A percentile compares a stretch with the other conserved stretches of the same genome.
phyloP scores from a whole-genome alignment of 257 asterid species.

The Solanum ossicruentum region DNA sequence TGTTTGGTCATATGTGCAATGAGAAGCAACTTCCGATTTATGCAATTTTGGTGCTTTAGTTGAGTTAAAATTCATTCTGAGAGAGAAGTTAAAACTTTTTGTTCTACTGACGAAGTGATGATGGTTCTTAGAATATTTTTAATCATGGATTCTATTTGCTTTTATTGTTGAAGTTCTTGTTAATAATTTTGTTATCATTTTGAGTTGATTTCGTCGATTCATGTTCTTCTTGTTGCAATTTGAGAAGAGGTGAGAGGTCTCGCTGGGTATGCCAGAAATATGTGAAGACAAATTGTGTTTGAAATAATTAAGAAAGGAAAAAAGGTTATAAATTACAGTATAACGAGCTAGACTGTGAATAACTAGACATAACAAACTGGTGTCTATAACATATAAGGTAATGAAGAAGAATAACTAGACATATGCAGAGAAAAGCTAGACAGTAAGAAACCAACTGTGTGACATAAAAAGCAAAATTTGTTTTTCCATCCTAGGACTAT shows the following conservation, averaged over 20 bases:
- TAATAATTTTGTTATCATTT: not conserved
- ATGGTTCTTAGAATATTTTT: not conserved
- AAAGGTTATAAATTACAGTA: not conserved
- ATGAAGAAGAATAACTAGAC: not conserved
- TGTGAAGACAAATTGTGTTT: not conserved
- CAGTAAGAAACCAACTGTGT: not conserved
- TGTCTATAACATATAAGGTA: not conserved
- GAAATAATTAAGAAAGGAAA: not conserved
- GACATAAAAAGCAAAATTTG: too few relatives aligned
- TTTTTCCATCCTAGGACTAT: not conserved
- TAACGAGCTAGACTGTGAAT: too few relatives aligned
- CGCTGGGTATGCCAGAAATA: not conserved
- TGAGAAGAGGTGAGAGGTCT: not conserved
- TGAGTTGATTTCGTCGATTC: not conserved
- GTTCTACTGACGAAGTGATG: not conserved
- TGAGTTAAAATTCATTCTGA: not conserved
- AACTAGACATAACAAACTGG: not conserved
- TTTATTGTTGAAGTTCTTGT: not conserved
- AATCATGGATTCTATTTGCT: not conserved
- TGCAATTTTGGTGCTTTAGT: not conserved
- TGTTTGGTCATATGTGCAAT: not conserved
- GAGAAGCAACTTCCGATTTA: not conserved
- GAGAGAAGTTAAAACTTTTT: not conserved
- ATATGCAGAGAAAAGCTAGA: not conserved
- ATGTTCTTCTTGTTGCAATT: not conserved